Base-by-base conservation (phyloP, 2,329 filamentous ascomycete species). In the Dryadomyces quercivorus region DNA sequence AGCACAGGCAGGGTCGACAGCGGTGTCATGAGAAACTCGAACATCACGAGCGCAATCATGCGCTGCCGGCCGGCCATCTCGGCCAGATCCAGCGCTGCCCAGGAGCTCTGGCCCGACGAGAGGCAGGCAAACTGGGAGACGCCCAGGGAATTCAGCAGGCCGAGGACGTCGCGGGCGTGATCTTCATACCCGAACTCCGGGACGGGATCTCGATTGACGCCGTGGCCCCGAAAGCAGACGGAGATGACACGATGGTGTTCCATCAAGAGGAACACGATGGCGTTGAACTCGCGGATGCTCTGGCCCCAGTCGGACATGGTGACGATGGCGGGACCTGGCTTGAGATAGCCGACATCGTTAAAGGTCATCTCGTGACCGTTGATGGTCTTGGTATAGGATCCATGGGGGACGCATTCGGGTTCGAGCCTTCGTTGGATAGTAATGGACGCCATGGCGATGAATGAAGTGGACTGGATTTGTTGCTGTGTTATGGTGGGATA, bases 151-250 rank as follows among this genome's bases (percentile, higher is more conserved):
- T 50, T 31, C 6, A 50, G 48, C 7, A 50, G 26, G 16, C 26
- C 31, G 18, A 50, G 48, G 13, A 50, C 48, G 48, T 50, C 48
- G 48, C 48, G 31, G 31, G 48, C 48, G 31, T 50, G 48, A 2
- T 50, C 48, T 6, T 10, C 26, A 31, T 38, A 50, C 15, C 48
- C 34, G 20, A 50, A 50, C n/a, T 50, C 48, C 26, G 26, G 15
- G 34, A 50, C 34, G 8, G 48, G 34, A 16, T 50, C 48, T 26
- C 48, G 48, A 26, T 50, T 50, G 31, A 36, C 16, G 48, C 48
- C 48, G 31, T 50, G 48, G 48, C 48, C 48, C 5, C 48, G 48
- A 26, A 50, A 50, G 34, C 48, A 50, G 15, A 50, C 48, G 48
- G 26, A 10, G 9, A 50, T 40, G 20, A 50, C n/a, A 26, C 48